Evolutionary conservation across 2,329 filamentous ascomycete species (phyloP).

Genomic region (Fonsecaea nubica): DNA sequence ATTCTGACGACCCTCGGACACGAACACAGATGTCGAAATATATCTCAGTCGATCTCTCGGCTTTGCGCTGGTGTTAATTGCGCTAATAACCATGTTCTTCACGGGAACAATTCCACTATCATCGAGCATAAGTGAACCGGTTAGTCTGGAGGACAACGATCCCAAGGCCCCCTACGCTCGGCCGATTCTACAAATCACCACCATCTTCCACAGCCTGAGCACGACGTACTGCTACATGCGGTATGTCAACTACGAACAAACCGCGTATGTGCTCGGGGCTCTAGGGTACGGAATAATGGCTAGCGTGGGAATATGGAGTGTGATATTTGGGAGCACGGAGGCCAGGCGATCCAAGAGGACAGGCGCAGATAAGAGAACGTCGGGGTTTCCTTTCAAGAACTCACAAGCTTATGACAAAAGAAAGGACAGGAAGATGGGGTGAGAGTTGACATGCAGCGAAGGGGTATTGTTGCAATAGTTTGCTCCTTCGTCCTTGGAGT

Average conservation of each 20-base stretch:
- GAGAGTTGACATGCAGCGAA: slow-evolving; percentile 4
- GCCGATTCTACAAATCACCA: slow-evolving; percentile 70
- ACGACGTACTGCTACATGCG: slow-evolving; percentile 73
- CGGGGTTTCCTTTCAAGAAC: slow-evolving; percentile 71
- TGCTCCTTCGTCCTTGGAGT: neutral
- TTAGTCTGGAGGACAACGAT: slow-evolving; percentile 52
- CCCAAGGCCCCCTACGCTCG: slow-evolving; percentile 68
- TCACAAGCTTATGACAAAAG: slow-evolving; percentile 62
- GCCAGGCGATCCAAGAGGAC: slow-evolving; percentile 67
- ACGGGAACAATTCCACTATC: slow-evolving; percentile 73
- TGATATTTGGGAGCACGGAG: slow-evolving; percentile 63
- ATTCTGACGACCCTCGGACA: slow-evolving; percentile 15
- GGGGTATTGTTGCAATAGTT: neutral
- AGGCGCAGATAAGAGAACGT: slow-evolving; percentile 70
- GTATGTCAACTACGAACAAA: slow-evolving; percentile 62
- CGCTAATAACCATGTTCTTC: slow-evolving; percentile 68
- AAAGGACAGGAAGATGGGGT: slow-evolving; percentile 46
- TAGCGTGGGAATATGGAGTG: slow-evolving; percentile 69
- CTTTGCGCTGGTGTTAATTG: slow-evolving; percentile 69
- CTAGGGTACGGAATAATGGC: slow-evolving; percentile 64
- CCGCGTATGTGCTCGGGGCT: slow-evolving; percentile 67
- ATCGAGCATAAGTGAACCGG: slow-evolving; percentile 50
- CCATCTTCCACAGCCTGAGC: slow-evolving; percentile 67
- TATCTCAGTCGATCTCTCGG: slow-evolving; percentile 78
- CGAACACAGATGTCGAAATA: slow-evolving; percentile 64